phyloP scores from a whole-genome alignment of 2,329 filamentous ascomycete species.

The Helotiales sp. region DNA sequence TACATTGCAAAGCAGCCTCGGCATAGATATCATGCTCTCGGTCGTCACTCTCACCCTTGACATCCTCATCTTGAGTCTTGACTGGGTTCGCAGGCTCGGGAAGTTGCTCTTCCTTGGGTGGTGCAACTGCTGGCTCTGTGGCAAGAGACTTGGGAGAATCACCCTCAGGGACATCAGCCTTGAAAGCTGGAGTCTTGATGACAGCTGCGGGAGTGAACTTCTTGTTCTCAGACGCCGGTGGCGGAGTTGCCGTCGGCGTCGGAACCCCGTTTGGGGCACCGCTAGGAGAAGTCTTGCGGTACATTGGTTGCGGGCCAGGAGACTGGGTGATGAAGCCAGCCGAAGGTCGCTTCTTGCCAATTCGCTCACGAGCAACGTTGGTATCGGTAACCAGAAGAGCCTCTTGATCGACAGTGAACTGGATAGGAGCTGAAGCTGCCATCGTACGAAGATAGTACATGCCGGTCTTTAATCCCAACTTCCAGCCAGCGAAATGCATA shows the following conservation, averaged over 20 bases:
- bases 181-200: slow-evolving; percentile 70
- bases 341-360: slow-evolving; percentile 72
- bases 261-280: slow-evolving; percentile 63
- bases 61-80: slow-evolving; percentile 74
- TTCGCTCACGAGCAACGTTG: slow-evolving; percentile 68
- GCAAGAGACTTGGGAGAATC: slow-evolving; percentile 80
- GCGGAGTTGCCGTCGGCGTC: slow-evolving; percentile 72
- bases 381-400: slow-evolving; percentile 87
- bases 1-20: slow-evolving; percentile 86
- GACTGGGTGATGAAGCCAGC: slow-evolving; percentile 52
- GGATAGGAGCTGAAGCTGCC: slow-evolving; percentile 94
- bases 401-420: slow-evolving; percentile 99
- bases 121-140: slow-evolving; percentile 67
- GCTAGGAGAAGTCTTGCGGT: slow-evolving; percentile 54
- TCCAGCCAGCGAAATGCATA: slow-evolving; percentile 99
- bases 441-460: slow-evolving; percentile 99
- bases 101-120: slow-evolving; percentile 68
- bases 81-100: slow-evolving; percentile 58
- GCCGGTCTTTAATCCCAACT: slow-evolving; percentile 97
- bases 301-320: slow-evolving; percentile 70
- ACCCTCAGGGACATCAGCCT: slow-evolving; percentile 76
- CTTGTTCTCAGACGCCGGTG: slow-evolving; percentile 53
- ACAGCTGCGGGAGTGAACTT: slow-evolving; percentile 52
- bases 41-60: slow-evolving; percentile 69
- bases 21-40: slow-evolving; percentile 94